phyloP scores from a whole-genome alignment of 1,139 yeast species.

The Ashbya aceris region DNA sequence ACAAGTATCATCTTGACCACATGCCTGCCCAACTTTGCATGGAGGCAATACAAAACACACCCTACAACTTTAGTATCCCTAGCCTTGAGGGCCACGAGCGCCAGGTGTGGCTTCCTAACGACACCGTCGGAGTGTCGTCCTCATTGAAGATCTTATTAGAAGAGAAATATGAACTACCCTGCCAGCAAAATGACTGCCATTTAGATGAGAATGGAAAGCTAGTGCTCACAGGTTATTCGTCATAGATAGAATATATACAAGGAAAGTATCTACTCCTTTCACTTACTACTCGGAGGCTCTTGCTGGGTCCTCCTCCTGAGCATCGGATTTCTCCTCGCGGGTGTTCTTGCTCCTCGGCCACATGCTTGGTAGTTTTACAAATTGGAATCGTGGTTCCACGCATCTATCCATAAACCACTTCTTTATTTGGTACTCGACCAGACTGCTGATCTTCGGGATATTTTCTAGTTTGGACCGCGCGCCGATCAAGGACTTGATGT shows the following conservation, averaged over 20 bases:
- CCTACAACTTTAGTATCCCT: conserved; percentile 6
- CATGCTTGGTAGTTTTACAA: conserved; percentile 70
- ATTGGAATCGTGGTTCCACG: conserved; percentile 87
- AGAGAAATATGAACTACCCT: conserved; percentile 21
- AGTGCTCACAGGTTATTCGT: conserved; percentile 3
- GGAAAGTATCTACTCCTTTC: background rate
- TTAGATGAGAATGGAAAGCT: conserved; percentile 25
- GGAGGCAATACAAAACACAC: conserved; percentile 2
- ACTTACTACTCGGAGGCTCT: conserved; percentile 5
- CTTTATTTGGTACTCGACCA: conserved; percentile 72
- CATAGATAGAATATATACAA: conserved; percentile 2
- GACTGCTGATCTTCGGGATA: conserved; percentile 80
- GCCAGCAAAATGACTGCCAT: conserved; percentile 21
- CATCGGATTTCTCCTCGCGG: conserved; percentile 31
- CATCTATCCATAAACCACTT: conserved; percentile 90
- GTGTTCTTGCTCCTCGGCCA: conserved; percentile 87
- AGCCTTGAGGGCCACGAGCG: conserved; percentile 8
- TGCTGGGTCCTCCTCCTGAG: conserved; percentile 9
- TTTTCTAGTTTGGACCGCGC: conserved; percentile 87
- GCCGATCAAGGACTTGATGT: conserved; percentile 79
- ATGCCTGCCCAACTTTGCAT: conserved; percentile 7
- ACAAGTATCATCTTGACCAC: conserved; percentile 8
- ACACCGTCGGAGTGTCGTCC: conserved; percentile 26
- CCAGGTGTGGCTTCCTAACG: conserved; percentile 35
- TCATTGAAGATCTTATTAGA: conserved; percentile 22